Conservation (phyloP, 2,329 filamentous ascomycete species). For the Aureobasidium vineae region DNA sequence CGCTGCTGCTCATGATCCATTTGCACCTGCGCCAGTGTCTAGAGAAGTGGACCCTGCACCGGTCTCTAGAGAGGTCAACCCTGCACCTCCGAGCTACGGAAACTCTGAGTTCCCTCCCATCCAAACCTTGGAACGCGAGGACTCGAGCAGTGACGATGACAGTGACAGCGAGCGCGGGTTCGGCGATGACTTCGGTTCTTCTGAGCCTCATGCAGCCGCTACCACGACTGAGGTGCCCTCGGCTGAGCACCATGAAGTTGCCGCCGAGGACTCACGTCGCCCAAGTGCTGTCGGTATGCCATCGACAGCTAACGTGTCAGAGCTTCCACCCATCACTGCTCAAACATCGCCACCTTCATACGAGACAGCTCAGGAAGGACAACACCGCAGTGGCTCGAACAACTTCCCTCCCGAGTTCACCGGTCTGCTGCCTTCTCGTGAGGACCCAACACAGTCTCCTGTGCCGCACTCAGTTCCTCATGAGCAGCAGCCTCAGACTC, state of each 20-base stretch:
- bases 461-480: slow-evolving; percentile 47
- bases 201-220: slow-evolving; percentile 40
- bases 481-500: slow-evolving; percentile 35
- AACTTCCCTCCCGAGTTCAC: slow-evolving; percentile 55
- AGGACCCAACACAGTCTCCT: slow-evolving; percentile 50
- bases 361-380: slow-evolving; percentile 43
- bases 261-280: slow-evolving; percentile 11
- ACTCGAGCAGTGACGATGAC: slow-evolving; percentile 69
- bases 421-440: slow-evolving; percentile 56
- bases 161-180: slow-evolving; percentile 73
- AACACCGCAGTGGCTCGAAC: slow-evolving; percentile 33
- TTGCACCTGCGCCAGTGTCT: slow-evolving; percentile 43
- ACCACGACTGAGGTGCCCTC: slow-evolving; percentile 21
- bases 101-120: slow-evolving; percentile 83
- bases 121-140: slow-evolving; percentile 75
- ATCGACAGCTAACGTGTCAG: slow-evolving; percentile 38
- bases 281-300: slow-evolving; percentile 32
- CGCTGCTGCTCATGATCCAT: slow-evolving; percentile 32
- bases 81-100: slow-evolving; percentile 31
- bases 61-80: slow-evolving; percentile 31
- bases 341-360: slow-evolving; percentile 61
- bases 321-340: slow-evolving; percentile 53
- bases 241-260: slow-evolving; percentile 2
- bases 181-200: slow-evolving; percentile 87
- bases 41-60: slow-evolving; percentile 30